A percentile compares a stretch with the other conserved stretches of the same genome.
Evolutionary conservation across 768 basidiomycete species (phyloP).

Genomic region (Paxillus involutus): DNA sequence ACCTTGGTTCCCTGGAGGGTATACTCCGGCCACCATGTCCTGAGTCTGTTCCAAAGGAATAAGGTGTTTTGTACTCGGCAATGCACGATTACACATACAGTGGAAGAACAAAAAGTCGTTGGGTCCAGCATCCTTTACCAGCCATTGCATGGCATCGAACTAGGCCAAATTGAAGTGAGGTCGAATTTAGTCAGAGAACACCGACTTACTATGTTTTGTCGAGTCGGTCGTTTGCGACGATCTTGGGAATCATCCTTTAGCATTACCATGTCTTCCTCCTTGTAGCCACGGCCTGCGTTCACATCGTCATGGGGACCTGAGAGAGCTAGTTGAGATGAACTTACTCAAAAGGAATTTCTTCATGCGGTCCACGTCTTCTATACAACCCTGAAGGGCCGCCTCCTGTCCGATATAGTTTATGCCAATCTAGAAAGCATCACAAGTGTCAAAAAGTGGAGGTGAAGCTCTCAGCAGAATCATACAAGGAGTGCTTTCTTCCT

Average conservation of each 20-base stretch:
- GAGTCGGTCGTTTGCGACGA: slow-evolving; percentile 68
- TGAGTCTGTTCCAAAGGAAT: slow-evolving; percentile 54
- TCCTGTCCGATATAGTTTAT: slow-evolving; percentile 80
- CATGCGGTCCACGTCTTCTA: slow-evolving; percentile 89
- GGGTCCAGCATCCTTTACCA: slow-evolving; percentile 75
- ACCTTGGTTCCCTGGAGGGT: slow-evolving; percentile 7
- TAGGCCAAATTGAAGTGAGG: slow-evolving; percentile 24
- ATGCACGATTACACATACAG: slow-evolving; percentile 44
- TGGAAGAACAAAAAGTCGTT: slow-evolving; percentile 93
- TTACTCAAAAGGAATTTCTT: slow-evolving; percentile 70
- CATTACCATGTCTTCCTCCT: slow-evolving; percentile 77
- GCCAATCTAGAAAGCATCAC: slow-evolving; percentile 58
- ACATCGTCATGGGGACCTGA: not conserved
- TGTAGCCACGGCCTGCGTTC: slow-evolving; percentile 49
- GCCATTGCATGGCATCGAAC: slow-evolving; percentile 87
- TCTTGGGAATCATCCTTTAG: slow-evolving; percentile 76
- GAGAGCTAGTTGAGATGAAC: slow-evolving; percentile 19
- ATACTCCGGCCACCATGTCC: slow-evolving; percentile 41
- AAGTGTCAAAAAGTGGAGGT: not conserved
- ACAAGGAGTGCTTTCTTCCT: slow-evolving; percentile 88
- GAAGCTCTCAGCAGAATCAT: slow-evolving; percentile 25
- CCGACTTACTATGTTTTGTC: slow-evolving; percentile 70
- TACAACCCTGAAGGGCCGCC: slow-evolving; percentile 77
- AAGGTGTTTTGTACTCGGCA: not conserved
- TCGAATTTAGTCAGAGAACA: not conserved